These are phyloP conservation scores for Macrolepiota fuliginosa DNA, from an alignment of 768 basidiomycete species.

Conservation along the genomic window DNA sequence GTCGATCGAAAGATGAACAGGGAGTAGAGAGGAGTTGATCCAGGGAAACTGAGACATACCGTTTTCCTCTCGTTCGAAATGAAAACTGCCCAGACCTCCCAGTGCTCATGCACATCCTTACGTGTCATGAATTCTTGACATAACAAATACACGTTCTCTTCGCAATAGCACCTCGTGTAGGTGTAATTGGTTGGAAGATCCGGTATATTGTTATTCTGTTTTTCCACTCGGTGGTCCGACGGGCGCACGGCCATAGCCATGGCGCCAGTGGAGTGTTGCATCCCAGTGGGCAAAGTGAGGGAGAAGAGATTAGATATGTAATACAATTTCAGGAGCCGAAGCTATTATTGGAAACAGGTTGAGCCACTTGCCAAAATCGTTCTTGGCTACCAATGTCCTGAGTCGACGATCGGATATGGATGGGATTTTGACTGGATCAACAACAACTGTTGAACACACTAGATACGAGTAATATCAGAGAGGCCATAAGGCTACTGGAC, in stretches of 20 bases:
- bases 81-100: slow-evolving; percentile 58
- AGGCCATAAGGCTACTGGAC: too few species aligned
- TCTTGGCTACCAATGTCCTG: too few species aligned
- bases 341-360: background rate
- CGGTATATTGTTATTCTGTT: background rate
- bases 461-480: too few species aligned
- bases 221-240: background rate
- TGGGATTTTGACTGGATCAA: too few species aligned
- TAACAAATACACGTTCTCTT: slow-evolving; percentile 72
- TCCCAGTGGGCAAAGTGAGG: background rate
- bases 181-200: slow-evolving; percentile 33
- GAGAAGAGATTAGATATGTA: background rate
- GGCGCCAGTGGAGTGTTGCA: slow-evolving; percentile 1
- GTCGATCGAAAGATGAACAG: background rate
- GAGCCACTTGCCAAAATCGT: background rate
- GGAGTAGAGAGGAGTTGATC: background rate
- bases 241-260: background rate
- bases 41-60: slow-evolving; percentile 33
- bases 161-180: slow-evolving; percentile 67
- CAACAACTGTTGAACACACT: too few species aligned
- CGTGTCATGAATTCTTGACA: slow-evolving; percentile 37
- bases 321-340: background rate
- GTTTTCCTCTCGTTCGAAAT: slow-evolving; percentile 62
- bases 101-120: slow-evolving; percentile 26
- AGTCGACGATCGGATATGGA: too few species aligned